Evolutionary conservation across 495 filamentous ascomycete species (phyloP).

Genomic region (Usnea hakonensis): DNA sequence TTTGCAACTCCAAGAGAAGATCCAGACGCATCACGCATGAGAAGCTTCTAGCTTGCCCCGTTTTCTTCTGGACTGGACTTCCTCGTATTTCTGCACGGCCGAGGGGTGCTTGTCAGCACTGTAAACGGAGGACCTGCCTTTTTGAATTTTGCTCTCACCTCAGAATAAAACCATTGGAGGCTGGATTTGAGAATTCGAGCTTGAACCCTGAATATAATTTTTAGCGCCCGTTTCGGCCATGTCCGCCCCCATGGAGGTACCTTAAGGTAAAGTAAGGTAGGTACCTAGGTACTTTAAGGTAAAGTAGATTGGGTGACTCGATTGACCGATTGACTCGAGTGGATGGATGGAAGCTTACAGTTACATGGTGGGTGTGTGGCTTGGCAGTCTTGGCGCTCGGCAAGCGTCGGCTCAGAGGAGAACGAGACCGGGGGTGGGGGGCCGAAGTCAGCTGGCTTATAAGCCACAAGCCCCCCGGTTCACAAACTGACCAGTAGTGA

Average conservation of each 20-base stretch:
- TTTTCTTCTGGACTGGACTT: background rate
- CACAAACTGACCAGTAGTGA: no score
- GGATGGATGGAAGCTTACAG: no score
- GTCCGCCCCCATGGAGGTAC: no score
- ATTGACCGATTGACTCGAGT: no score
- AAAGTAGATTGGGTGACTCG: no score
- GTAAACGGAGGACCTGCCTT: background rate
- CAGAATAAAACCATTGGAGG: background rate
- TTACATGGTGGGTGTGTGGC: no score
- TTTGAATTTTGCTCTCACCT: background rate
- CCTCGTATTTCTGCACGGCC: background rate
- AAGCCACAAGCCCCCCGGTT: background rate
- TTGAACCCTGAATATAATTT: background rate
- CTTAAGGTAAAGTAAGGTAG: no score
- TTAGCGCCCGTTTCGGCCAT: constrained; percentile 8
- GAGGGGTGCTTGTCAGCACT: background rate
- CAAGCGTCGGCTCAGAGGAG: background rate
- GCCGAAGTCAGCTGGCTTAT: background rate
- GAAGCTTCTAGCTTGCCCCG: background rate
- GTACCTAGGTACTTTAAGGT: no score
- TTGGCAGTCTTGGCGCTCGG: background rate
- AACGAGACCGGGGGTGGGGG: background rate
- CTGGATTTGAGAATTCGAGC: background rate
- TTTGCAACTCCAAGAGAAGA: no score
- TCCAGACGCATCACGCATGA: background rate